phyloP scores from a whole-genome alignment of 148 eudicot genomes.

The Selenicereus undatus region DNA sequence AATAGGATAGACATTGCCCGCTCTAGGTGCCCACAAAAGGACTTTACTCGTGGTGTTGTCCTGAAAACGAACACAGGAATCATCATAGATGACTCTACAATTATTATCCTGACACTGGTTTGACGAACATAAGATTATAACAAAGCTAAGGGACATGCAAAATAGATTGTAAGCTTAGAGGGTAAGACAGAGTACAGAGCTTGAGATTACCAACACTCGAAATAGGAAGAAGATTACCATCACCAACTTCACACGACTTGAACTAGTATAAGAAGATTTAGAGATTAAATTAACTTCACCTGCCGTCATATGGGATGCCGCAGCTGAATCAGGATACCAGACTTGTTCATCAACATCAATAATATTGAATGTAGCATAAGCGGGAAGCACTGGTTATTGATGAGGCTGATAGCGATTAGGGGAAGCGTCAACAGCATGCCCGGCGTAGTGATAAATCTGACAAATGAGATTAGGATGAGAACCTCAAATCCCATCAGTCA shows the following conservation, averaged over 20 bases:
- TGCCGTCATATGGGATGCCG: background rate
- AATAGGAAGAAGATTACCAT: background rate
- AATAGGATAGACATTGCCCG: no score
- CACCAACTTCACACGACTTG: background rate
- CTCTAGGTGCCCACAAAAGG: no score
- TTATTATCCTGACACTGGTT: no score
- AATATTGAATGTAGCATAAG: background rate
- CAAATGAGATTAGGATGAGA: background rate
- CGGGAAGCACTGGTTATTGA: background rate
- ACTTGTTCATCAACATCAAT: background rate
- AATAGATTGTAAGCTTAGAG: no score
- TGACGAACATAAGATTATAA: no score
- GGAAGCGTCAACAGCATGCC: background rate
- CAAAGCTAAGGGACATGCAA: no score
- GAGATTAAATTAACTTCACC: background rate
- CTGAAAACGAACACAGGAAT: no score
- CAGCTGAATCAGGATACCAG: no score
- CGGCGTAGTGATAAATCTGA: background rate
- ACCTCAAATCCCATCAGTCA: background rate
- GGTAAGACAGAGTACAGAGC: no score
- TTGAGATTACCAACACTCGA: background rate
- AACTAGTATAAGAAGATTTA: background rate
- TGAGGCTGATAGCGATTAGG: background rate
- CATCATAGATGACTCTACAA: no score
- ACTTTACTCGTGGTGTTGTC: no score